Evolutionary conservation across 345 rosid genomes (phyloP), one percentile per base, ranked within the genome.

Genomic region (Cardamine occulta): DNA sequence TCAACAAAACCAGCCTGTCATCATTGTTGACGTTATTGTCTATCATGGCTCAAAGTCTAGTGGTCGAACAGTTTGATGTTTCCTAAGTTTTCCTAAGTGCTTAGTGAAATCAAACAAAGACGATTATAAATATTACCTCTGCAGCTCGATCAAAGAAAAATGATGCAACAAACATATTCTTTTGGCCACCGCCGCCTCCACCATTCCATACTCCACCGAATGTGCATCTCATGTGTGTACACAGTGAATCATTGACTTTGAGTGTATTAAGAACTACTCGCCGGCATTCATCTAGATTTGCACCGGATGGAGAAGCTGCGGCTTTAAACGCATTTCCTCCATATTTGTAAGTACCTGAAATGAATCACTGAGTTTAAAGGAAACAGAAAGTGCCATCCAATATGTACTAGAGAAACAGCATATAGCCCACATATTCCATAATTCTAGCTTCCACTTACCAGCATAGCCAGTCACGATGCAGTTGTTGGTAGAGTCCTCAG

Each of bases 161-260:
- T 1, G 99, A 95, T 29, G 98, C 98, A 17, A 95, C 93, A 68
- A 95, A 92, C 66, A 95, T 76, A 59, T 90, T 86, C 82, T 87
- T 95, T 67, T 90, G 98, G 58, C 99, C 99, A 87, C 91, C 98
- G 65, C 99, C 98, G 13, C 98, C 96, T 64, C 99, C 99, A 39
- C 99, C 99, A 54, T 92, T 95, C 99, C 99, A 95, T 31, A 95
- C 73, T 39, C 99, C 99, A 45, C 98, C 98, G 48, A 95, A 95
- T 61, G 98, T 85, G 80, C 99, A 95, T 80, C 89, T 85, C 94
- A 89, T 88, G 77, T 90, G 88, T n/a, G 86, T 88, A 66, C 99
- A 95, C 40, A 97, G 44, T 56, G 91, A 73, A 44, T 87, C 91
- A 54, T 95, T 95, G 61, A 87, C 85, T 87, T 88, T 90, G 56